Conservation (phyloP, 768 basidiomycete species). For the Hypsizygus marmoreus region DNA sequence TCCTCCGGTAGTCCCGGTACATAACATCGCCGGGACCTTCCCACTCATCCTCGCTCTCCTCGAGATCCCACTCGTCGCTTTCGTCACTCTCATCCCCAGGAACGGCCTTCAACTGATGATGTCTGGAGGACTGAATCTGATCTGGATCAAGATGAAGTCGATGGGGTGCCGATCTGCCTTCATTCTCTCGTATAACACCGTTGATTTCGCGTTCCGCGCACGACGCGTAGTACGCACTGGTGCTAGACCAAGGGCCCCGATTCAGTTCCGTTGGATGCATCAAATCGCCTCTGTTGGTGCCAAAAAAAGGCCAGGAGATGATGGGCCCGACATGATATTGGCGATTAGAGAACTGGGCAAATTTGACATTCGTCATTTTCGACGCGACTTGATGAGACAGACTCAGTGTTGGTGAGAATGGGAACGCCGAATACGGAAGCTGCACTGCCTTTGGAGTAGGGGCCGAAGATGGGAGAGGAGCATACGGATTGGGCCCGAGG, state of each 20-base stretch:
- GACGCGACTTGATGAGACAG: slow-evolving; percentile 28
- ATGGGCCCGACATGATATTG: slow-evolving; percentile 75
- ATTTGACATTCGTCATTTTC: slow-evolving; percentile 15
- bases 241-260: slow-evolving; percentile 76
- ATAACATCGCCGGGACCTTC: slow-evolving; percentile 75
- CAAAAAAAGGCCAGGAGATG: slow-evolving; percentile 91
- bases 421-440: slow-evolving; percentile 42
- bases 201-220: slow-evolving; percentile 72
- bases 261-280: slow-evolving; percentile 67
- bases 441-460: slow-evolving; percentile 47
- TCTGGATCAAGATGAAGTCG: slow-evolving; percentile 79
- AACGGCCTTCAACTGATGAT: slow-evolving; percentile 67
- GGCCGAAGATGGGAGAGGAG: slow-evolving; percentile 33
- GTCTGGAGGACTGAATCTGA: slow-evolving; percentile 69
- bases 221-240: slow-evolving; percentile 60
- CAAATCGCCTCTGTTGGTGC: slow-evolving; percentile 77
- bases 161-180: slow-evolving; percentile 76
- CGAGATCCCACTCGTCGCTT: slow-evolving; percentile 76
- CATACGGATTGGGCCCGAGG: slow-evolving; percentile 45
- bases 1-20: slow-evolving; percentile 83
- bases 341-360: slow-evolving; percentile 17
- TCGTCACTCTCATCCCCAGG: slow-evolving; percentile 77
- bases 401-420: slow-evolving; percentile 44
- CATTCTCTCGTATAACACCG: slow-evolving; percentile 76
- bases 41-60: slow-evolving; percentile 81